Evolutionary conservation across 2,329 filamentous ascomycete genomes (phyloP).

Genomic region (Decorospora gaudefroyi): DNA sequence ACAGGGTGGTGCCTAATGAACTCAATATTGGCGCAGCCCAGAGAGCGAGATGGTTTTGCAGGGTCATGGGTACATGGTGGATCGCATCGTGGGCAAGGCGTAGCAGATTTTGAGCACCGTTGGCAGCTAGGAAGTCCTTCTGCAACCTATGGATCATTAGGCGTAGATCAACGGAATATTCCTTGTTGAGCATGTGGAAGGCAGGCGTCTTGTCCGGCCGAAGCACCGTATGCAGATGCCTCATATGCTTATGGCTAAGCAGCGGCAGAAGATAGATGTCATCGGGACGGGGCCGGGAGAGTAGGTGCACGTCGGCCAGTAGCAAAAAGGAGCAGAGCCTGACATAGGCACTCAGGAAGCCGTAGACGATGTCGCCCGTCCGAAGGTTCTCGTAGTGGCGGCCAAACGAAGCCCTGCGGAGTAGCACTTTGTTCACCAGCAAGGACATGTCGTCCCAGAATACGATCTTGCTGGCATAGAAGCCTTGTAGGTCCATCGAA

Average conservation of each 20-base stretch:
- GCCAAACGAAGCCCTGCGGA: conserved; percentile 37
- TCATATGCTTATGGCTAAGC: conserved; percentile 39
- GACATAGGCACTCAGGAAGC: conserved; percentile 39
- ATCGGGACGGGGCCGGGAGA: conserved; percentile 23
- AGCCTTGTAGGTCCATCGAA: conserved; percentile 23
- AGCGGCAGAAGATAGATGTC: conserved; percentile 25
- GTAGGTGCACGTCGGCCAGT: conserved; percentile 30
- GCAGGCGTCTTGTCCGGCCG: conserved; percentile 29
- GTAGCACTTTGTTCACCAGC: conserved; percentile 36
- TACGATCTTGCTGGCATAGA: conserved; percentile 33
- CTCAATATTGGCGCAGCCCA: conserved; percentile 26
- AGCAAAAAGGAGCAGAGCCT: conserved; percentile 33
- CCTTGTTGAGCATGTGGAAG: conserved; percentile 37
- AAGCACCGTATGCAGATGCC: conserved; percentile 30
- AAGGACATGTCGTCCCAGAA: conserved; percentile 45
- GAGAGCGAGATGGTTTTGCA: conserved; percentile 26
- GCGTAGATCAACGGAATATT: conserved; percentile 29
- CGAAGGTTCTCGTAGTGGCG: conserved; percentile 32
- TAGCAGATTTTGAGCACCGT: conserved; percentile 35
- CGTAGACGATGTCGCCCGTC: conserved; percentile 32
- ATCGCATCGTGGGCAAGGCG: conserved; percentile 28
- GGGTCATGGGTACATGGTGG: conserved; percentile 20
- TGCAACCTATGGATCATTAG: conserved; percentile 29
- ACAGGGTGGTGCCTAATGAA: conserved; percentile 31
- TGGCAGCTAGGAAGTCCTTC: conserved; percentile 29